A percentile compares a stretch with the other conserved stretches of the same genome.
Conservation (phyloP, 768 basidiomycete genomes). For the Trametes cingulata region DNA sequence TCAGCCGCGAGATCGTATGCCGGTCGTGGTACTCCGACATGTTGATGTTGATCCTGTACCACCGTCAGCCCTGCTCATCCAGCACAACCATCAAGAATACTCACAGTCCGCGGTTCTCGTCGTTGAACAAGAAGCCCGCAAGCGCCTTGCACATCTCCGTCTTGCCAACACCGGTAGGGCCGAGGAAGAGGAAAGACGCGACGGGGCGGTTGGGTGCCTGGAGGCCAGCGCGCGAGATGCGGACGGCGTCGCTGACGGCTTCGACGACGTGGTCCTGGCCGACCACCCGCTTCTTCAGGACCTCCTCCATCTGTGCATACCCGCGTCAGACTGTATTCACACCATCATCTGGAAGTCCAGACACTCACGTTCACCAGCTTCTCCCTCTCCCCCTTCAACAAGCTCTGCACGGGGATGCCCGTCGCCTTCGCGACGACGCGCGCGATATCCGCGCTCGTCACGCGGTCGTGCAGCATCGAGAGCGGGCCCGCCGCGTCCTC, state of each 20-base stretch:
- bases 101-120: slow-evolving; percentile 83
- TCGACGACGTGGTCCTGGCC: slow-evolving; percentile 90
- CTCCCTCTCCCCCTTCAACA: slow-evolving; percentile 88
- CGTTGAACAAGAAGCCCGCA: slow-evolving; percentile 86
- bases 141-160: slow-evolving; percentile 90
- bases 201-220: slow-evolving; percentile 88
- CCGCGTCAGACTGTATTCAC: background rate
- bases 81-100: slow-evolving; percentile 29
- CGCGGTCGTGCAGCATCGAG: slow-evolving; percentile 78
- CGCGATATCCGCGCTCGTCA: slow-evolving; percentile 88
- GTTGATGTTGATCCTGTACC: slow-evolving; percentile 78
- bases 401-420: slow-evolving; percentile 86
- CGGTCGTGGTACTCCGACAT: slow-evolving; percentile 97
- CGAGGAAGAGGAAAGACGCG: slow-evolving; percentile 90
- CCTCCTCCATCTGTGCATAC: slow-evolving; percentile 79
- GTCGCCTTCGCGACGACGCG: slow-evolving; percentile 86
- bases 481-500: slow-evolving; percentile 50
- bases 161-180: slow-evolving; percentile 89
- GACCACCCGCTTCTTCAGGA: slow-evolving; percentile 71
- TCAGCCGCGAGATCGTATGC: slow-evolving; percentile 86
- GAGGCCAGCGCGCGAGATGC: slow-evolving; percentile 89
- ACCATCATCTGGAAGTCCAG: background rate
- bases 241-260: slow-evolving; percentile 86
- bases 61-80: background rate
- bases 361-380: slow-evolving; percentile 79